Evolutionary conservation across 768 basidiomycete species (phyloP).

Genomic region (Mycena belliarum): DNA sequence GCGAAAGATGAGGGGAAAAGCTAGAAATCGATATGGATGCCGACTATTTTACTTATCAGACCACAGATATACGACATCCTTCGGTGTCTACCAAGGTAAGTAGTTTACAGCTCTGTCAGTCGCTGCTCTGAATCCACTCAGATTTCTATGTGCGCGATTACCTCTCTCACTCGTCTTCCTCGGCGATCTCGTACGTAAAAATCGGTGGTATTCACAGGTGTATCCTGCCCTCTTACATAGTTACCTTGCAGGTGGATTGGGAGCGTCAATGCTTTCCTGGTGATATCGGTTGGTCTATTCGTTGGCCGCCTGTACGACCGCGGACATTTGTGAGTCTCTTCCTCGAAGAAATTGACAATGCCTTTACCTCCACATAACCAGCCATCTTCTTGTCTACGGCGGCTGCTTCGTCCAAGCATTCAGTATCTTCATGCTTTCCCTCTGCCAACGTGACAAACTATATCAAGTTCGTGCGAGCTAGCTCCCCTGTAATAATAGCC

Average conservation of each 20-base stretch:
- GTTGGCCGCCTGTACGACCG: slow-evolving; percentile 47
- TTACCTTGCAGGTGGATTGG: slow-evolving; percentile 49
- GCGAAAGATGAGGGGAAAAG: no score
- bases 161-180: slow-evolving; percentile 34
- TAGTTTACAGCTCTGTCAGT: background rate
- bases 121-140: background rate
- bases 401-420: slow-evolving; percentile 39
- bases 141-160: slow-evolving; percentile 40
- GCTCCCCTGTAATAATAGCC: background rate
- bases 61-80: slow-evolving; percentile 38
- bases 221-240: no score
- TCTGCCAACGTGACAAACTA: slow-evolving; percentile 40
- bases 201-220: background rate
- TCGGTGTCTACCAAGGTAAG: slow-evolving; percentile 35
- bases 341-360: no score
- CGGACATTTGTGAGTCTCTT: slow-evolving; percentile 42
- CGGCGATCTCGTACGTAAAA: slow-evolving; percentile 34
- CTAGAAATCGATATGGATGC: no score
- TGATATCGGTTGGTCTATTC: slow-evolving; percentile 41
- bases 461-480: slow-evolving; percentile 36
- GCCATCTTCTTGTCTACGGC: slow-evolving; percentile 33
- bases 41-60: background rate
- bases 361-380: background rate
- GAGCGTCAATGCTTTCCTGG: slow-evolving; percentile 44
- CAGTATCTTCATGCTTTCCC: slow-evolving; percentile 47